A percentile compares a stretch with the other conserved stretches of the same genome.
These are phyloP conservation scores for Tricholoma sp. DNA, from an alignment of 768 basidiomycete genomes.

Conservation along the genomic window DNA sequence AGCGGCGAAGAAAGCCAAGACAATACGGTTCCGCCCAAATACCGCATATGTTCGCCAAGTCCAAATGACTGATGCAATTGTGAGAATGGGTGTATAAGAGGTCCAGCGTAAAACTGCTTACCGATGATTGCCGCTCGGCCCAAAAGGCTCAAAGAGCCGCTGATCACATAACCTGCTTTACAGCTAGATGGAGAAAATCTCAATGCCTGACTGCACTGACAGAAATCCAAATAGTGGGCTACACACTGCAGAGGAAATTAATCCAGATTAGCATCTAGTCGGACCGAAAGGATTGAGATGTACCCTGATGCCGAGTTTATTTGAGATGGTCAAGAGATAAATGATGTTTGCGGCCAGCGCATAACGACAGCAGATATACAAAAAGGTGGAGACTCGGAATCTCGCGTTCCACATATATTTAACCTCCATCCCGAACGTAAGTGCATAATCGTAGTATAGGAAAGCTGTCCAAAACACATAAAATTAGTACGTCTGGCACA, in stretches of 20 bases:
- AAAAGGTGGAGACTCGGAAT: constrained; percentile 21
- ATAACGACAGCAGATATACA: constrained; percentile 26
- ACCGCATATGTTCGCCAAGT: constrained; percentile 20
- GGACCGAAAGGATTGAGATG: not conserved
- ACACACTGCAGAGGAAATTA: not conserved
- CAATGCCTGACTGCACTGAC: not conserved
- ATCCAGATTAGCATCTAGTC: not conserved
- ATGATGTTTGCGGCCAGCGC: constrained; percentile 22
- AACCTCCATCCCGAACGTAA: constrained; percentile 22
- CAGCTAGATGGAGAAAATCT: constrained; percentile 15
- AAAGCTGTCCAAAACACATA: not conserved
- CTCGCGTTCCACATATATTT: constrained; percentile 22
- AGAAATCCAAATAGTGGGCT: not conserved
- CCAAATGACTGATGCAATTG: no score
- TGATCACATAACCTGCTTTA: constrained; percentile 21
- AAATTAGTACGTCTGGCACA: no score
- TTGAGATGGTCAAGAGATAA: constrained; percentile 21
- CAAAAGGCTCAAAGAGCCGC: constrained; percentile 25
- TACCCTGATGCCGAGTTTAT: constrained; percentile 9
- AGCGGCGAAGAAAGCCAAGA: constrained; percentile 19
- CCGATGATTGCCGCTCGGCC: constrained; percentile 25
- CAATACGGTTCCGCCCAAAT: constrained; percentile 15
- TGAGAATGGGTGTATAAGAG: no score
- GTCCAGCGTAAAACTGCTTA: no score
- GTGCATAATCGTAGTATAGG: constrained; percentile 23